Base-by-base conservation (phyloP, 129 eudicot genomes). In the Tanacetum coccineum region DNA sequence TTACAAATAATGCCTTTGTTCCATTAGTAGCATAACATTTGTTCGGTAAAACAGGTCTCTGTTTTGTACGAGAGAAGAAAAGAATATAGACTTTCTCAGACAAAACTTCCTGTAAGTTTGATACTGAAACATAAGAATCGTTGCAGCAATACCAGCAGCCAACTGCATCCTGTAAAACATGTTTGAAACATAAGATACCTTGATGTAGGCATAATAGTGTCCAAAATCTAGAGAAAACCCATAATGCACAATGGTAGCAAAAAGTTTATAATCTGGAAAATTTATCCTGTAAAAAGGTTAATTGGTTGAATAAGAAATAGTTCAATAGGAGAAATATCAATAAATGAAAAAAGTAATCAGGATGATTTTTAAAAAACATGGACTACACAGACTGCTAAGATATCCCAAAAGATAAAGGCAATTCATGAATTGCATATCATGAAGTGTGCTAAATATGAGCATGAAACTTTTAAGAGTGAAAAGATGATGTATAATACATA, bases 81-180 rank as follows among this genome's bases (percentile, higher is more conserved):
- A n/a, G n/a, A n/a, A n/a, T n/a, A n/a, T n/a, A n/a, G n/a, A n/a
- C n/a, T n/a, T n/a, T n/a, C n/a, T n/a, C n/a, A n/a, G n/a, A n/a
- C n/a, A n/a, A n/a, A n/a, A n/a, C n/a, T n/a, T n/a, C n/a, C n/a
- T n/a, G n/a, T n/a, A n/a, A n/a, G n/a, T 82, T 80, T 66, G 96
- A 83, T 28, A 79, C 77, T 48, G 95, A 78, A 64, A 93, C 92
- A 62, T 59, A 80, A 58, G 96, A 81, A 89, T 93, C 98, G 61
- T 93, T 93, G 89, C 98, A 93, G 86, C 98, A 88, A 74, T 83
- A 93, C 98, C 98, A 93, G 65, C 87, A 81, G 17, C 91, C 95
- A 74, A 78, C n/a, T 4, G 95, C 87, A 75, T 93, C 98, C 98
- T 93, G 91, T 65, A n/a, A 63, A 42, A 80, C 63, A 28, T 36